Conservation (phyloP, 805 yeast species). For the Wickerhamiella slavikovae region DNA sequence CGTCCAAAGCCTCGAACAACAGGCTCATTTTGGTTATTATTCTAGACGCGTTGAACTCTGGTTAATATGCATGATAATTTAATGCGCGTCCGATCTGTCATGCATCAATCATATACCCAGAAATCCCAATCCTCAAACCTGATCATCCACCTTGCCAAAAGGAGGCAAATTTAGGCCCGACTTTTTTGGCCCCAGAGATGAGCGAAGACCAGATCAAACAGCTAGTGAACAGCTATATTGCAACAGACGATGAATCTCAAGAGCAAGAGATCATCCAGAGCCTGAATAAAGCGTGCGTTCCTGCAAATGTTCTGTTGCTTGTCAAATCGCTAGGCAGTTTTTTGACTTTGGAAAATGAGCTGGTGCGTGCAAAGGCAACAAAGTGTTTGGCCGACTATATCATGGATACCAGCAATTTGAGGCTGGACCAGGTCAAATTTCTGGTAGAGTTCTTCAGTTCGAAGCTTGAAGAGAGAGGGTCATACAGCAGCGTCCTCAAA, state of each 20-base stretch:
- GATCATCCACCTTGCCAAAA: no score
- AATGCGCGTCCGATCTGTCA: no score
- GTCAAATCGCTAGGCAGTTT: constrained; percentile 39
- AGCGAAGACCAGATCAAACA: no score
- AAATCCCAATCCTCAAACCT: no score
- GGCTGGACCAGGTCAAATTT: constrained; percentile 18
- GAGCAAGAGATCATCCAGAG: constrained; percentile 1
- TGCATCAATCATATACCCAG: no score
- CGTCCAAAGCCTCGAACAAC: no score
- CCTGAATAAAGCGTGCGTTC: no score
- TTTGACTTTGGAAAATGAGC: constrained; percentile 37
- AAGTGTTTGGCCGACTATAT: constrained; percentile 24
- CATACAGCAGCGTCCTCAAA: constrained; percentile 29
- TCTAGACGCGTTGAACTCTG: no score
- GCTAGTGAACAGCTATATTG: constrained; percentile 11
- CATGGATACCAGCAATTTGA: constrained; percentile 16
- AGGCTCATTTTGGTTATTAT: no score
- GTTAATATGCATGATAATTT: no score
- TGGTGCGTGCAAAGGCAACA: constrained; percentile 27
- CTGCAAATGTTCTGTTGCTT: no score
- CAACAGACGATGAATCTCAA: constrained; percentile 5
- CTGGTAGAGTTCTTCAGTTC: constrained; percentile 32
- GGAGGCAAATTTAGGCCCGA: neutral
- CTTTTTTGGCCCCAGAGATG: neutral
- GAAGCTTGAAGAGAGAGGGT: constrained; percentile 44